Evolutionary conservation across 768 basidiomycete genomes (phyloP).

Genomic region (Boletus reticuloceps): DNA sequence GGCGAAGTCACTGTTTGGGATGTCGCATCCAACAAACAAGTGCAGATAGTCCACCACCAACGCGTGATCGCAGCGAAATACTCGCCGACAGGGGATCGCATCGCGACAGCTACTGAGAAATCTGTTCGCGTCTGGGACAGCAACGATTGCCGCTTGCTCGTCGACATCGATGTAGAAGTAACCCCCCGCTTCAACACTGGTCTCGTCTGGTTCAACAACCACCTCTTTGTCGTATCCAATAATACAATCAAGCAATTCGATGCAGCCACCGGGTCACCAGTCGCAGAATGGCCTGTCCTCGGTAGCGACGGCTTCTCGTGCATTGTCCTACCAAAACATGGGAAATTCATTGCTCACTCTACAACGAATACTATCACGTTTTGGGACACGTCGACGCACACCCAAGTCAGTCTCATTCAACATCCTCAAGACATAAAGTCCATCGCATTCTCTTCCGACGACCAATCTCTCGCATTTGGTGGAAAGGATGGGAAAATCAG

Average conservation of each 20-base stretch:
- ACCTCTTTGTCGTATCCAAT: too few relatives aligned
- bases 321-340: not conserved
- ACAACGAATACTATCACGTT: not conserved
- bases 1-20: too few relatives aligned
- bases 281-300: not conserved
- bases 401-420: not conserved
- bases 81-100: too few relatives aligned
- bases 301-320: not conserved
- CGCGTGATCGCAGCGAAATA: too few relatives aligned
- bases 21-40: too few relatives aligned
- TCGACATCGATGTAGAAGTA: too few relatives aligned
- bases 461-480: not conserved
- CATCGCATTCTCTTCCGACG: not conserved
- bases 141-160: too few relatives aligned
- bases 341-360: not conserved
- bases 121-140: too few relatives aligned
- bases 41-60: too few relatives aligned
- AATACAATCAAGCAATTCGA: not conserved
- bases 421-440: not conserved
- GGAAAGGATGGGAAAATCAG: not conserved
- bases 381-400: not conserved
- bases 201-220: too few relatives aligned
- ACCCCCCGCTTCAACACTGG: too few relatives aligned
- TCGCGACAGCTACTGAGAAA: too few relatives aligned
- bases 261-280: not conserved